phyloP scores from a whole-genome alignment of 192 early-diverging fungal species.

The Coemansia sp. region DNA sequence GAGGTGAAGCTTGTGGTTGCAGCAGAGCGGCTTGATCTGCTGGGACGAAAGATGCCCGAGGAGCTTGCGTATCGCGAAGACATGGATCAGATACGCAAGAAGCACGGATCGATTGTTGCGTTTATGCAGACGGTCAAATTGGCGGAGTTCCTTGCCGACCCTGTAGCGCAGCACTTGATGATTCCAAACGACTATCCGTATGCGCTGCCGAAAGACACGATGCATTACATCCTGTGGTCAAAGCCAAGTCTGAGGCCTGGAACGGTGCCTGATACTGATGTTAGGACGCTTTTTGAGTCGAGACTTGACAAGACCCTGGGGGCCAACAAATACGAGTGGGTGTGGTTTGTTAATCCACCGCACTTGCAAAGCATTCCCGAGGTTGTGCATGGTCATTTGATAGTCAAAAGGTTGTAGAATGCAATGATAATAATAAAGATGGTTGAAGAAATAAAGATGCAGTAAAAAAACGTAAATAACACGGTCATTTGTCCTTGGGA shows the following conservation, averaged over 20 bases:
- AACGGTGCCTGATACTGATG: slow-evolving; percentile 19
- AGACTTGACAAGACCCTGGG: slow-evolving; percentile 28
- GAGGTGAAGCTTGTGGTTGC: slow-evolving; percentile 40
- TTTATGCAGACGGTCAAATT: slow-evolving; percentile 42
- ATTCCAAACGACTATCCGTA: slow-evolving; percentile 56
- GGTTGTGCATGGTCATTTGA: slow-evolving; percentile 44
- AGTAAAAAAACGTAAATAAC: neutral
- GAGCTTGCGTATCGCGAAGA: slow-evolving; percentile 30
- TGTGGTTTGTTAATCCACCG: slow-evolving; percentile 55
- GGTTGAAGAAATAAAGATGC: slow-evolving; percentile 1
- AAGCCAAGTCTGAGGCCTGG: slow-evolving; percentile 33
- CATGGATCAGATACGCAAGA: slow-evolving; percentile 26
- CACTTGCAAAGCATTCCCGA: slow-evolving; percentile 54
- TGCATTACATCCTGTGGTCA: slow-evolving; percentile 51
- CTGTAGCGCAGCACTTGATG: slow-evolving; percentile 24
- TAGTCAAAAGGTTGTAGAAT: slow-evolving; percentile 21
- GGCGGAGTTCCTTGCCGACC: slow-evolving; percentile 30
- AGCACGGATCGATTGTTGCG: slow-evolving; percentile 34
- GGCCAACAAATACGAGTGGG: slow-evolving; percentile 33
- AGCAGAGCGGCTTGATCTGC: slow-evolving; percentile 35
- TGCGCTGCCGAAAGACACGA: slow-evolving; percentile 24
- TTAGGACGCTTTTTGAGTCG: slow-evolving; percentile 18
- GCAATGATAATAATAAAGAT: neutral
- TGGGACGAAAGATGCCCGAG: slow-evolving; percentile 30
- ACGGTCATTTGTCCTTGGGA: neutral